A percentile compares a stretch with the other conserved stretches of the same genome.
phyloP scores from a whole-genome alignment of 2,329 filamentous ascomycete species.

The Periconia digitata region DNA sequence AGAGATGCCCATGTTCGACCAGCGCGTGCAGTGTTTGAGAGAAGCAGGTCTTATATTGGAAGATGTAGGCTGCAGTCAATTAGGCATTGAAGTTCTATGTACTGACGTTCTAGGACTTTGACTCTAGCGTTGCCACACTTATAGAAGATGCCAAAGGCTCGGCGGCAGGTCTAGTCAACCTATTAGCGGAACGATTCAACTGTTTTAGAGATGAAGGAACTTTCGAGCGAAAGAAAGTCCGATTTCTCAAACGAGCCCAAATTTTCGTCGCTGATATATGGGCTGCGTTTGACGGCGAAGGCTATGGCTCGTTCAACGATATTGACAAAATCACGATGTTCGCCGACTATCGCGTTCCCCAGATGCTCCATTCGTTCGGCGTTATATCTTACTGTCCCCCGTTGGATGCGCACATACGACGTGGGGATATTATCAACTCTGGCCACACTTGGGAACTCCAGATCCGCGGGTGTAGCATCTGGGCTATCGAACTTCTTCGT shows the following conservation, averaged over 20 bases:
- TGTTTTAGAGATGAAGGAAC: constrained; percentile 82
- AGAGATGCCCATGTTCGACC: constrained; percentile 78
- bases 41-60: constrained; percentile 81
- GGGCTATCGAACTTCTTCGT: constrained; percentile 88
- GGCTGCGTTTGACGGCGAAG: constrained; percentile 86
- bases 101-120: constrained; percentile 63
- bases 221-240: constrained; percentile 75
- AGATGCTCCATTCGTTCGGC: constrained; percentile 82
- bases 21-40: constrained; percentile 76
- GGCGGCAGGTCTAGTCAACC: constrained; percentile 81
- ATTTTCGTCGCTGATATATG: constrained; percentile 95
- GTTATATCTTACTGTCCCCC: constrained; percentile 83
- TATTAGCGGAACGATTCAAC: constrained; percentile 77
- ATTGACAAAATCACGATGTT: constrained; percentile 98
- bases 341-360: constrained; percentile 88
- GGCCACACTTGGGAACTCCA: constrained; percentile 84
- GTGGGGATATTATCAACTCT: constrained; percentile 65
- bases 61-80: constrained; percentile 56
- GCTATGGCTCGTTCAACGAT: constrained; percentile 80
- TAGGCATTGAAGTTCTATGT: constrained; percentile 2
- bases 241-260: constrained; percentile 90
- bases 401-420: constrained; percentile 69
- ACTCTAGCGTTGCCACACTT: constrained; percentile 72
- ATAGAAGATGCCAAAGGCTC: constrained; percentile 75
- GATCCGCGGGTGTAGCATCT: constrained; percentile 89